These are phyloP conservation scores for Exophiala phaeomuriformis DNA, from an alignment of 2,329 filamentous ascomycete genomes.

Conservation along the genomic window DNA sequence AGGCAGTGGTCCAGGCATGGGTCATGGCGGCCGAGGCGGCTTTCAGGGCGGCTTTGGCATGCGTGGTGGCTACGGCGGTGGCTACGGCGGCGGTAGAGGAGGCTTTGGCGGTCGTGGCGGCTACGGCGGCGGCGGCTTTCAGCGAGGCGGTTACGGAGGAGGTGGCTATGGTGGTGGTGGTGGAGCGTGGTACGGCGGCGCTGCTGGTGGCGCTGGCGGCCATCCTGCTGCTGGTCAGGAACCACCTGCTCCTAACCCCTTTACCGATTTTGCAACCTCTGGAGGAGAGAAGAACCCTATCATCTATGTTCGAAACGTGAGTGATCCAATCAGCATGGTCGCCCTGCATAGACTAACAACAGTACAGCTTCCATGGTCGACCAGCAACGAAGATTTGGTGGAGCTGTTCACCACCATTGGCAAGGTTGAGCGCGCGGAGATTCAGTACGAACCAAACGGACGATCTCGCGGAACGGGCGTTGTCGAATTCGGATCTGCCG, in stretches of 20 bases:
- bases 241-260: constrained; percentile 63
- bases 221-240: constrained; percentile 34
- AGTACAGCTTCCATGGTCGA: constrained; percentile 86
- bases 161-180: constrained; percentile 16
- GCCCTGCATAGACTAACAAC: constrained; percentile 25
- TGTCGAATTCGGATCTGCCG: constrained; percentile 78
- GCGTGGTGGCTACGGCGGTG: constrained; percentile 43
- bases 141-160: constrained; percentile 14
- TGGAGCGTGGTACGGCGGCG: constrained; percentile 33
- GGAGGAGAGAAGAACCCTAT: constrained; percentile 74
- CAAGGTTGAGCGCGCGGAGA: constrained; percentile 97
- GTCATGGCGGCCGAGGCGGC: constrained; percentile 36
- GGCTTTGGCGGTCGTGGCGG: constrained; percentile 40
- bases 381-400: constrained; percentile 93
- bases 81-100: constrained; percentile 32
- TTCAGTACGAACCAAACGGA: constrained; percentile 95
- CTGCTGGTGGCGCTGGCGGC: constrained; percentile 30
- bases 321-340: constrained; percentile 34
- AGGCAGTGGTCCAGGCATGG: constrained; percentile 38
- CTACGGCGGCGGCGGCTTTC: constrained; percentile 31
- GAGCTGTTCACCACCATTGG: constrained; percentile 97
- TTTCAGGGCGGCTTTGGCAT: constrained; percentile 45
- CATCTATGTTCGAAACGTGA: constrained; percentile 96
- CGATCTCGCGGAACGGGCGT: constrained; percentile 92
- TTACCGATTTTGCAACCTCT: constrained; percentile 85